Base-by-base conservation (phyloP, 192 early-diverging fungal species). In the Podila epigama region DNA sequence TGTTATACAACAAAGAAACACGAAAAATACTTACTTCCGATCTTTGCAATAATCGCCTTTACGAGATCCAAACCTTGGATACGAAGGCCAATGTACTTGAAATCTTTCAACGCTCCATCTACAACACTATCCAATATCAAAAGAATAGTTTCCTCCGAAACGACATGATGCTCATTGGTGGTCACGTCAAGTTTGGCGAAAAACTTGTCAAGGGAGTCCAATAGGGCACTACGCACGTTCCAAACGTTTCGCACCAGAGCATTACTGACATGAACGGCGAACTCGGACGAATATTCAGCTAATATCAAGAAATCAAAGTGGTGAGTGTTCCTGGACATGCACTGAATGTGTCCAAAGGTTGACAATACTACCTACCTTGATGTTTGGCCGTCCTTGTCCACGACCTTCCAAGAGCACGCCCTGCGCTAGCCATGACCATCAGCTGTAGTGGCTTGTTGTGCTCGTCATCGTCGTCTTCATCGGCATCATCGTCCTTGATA, bases 191-290 rank as follows among this genome's bases (percentile, higher is more conserved):
- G 52, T 42, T 78, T 82, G 13, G 67, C 62, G n/a, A 94, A 41
- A 28, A 93, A 83, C 16, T 70, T 82, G 1, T 86, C 69, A 10
- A 96, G 51, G 8, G 88, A 84, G 22, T 93, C 91, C 35, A 96
- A 73, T 16, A 93, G 84, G 10, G 89, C 88, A 3, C 92, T 68
- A 7, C 90, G 84, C 5, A 94, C 89, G 70, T 96, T 96, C 96
- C 96, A 97, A 22, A 95, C 86, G 36, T 93, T 89, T 1, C 82
- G 86, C 6, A 86, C 79, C 2, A 93, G 79, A 18, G 85, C 79
- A 10, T 71, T 69, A 0, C 84, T 78, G 35, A 95, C 66, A 8
- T 83, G 63, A 3, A 54, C 18, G 13, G 78, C 72, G 37, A 92
- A 64, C 22, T 68, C 63, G 15, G 63, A 68, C 8, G 80, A 84